A percentile compares a stretch with the other conserved stretches of the same genome.
Conservation (phyloP, 73 alveolate species). For the Paramecium primaurelia region DNA sequence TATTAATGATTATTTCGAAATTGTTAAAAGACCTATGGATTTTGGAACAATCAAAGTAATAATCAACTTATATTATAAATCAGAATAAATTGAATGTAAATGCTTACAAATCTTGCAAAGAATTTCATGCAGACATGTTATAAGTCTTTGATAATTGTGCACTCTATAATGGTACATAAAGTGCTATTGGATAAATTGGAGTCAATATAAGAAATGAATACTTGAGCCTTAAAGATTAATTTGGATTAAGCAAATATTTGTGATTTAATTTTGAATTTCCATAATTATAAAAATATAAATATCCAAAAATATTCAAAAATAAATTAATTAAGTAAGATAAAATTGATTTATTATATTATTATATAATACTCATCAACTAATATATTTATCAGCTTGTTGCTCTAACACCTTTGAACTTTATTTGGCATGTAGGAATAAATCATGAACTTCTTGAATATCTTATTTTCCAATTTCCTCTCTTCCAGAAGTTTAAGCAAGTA, state of each 20-base stretch:
- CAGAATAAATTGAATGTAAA: conserved; percentile 48
- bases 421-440: conserved; percentile 97
- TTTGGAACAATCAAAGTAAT: conserved; percentile 84
- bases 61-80: not conserved
- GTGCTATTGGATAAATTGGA: conserved; percentile 47
- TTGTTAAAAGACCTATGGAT: conserved; percentile 95
- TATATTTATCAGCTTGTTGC: conserved; percentile 96
- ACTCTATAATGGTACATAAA: conserved; percentile 41
- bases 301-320: not conserved
- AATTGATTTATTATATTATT: not conserved
- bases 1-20: conserved; percentile 85
- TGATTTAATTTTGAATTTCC: not conserved
- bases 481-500: conserved; percentile 95
- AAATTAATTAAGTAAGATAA: not conserved
- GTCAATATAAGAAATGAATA: conserved; percentile 43
- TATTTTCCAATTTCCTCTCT: conserved; percentile 77
- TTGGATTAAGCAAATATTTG: not conserved
- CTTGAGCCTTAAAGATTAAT: not conserved
- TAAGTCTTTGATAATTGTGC: conserved; percentile 51
- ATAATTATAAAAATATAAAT: not conserved
- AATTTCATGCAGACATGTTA: conserved; percentile 18
- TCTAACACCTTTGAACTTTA: conserved; percentile 92
- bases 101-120: conserved; percentile 45
- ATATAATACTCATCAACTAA: conserved; percentile 72
- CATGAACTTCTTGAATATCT: conserved; percentile 90